Conservation (phyloP, 352 stramenopile species). For the Pythium phragmiticola region DNA sequence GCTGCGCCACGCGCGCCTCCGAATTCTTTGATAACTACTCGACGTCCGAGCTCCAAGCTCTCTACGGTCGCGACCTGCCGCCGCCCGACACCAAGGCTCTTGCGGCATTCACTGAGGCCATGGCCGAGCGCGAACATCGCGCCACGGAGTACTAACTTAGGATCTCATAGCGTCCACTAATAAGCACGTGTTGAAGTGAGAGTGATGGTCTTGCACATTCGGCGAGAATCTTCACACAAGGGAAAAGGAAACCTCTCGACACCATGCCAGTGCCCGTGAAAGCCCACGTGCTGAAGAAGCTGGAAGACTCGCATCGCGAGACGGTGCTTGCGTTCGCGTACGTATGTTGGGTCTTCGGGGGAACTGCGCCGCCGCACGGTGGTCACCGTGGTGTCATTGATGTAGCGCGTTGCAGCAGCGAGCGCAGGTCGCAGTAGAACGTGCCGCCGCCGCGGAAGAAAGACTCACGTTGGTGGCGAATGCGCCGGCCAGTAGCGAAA, state of each 20-base stretch:
- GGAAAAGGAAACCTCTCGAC: neutral
- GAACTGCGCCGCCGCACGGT: neutral
- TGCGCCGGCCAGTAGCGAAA: neutral
- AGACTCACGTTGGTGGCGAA: constrained; percentile 11
- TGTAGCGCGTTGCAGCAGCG: constrained; percentile 23
- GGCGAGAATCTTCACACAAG: neutral
- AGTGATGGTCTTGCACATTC: constrained; percentile 24
- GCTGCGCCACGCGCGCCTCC: constrained; percentile 44
- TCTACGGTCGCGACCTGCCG: constrained; percentile 60
- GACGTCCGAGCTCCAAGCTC: constrained; percentile 41
- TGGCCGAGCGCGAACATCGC: constrained; percentile 40
- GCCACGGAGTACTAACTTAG: constrained; percentile 24
- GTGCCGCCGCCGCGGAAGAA: constrained; percentile 1
- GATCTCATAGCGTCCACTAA: neutral
- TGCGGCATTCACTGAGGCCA: constrained; percentile 38
- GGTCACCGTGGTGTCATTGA: neutral
- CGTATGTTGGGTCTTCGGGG: neutral
- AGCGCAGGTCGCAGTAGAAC: constrained; percentile 19
- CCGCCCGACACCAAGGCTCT: constrained; percentile 47
- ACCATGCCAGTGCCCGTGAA: constrained; percentile 24
- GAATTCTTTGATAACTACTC: constrained; percentile 70
- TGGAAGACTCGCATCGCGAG: constrained; percentile 26
- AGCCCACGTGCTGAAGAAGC: constrained; percentile 24
- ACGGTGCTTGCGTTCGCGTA: constrained; percentile 29
- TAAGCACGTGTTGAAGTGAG: constrained; percentile 30